Evolutionary conservation across 2,329 filamentous ascomycete genomes (phyloP).

Genomic region (Ophiostoma angusticollis): DNA sequence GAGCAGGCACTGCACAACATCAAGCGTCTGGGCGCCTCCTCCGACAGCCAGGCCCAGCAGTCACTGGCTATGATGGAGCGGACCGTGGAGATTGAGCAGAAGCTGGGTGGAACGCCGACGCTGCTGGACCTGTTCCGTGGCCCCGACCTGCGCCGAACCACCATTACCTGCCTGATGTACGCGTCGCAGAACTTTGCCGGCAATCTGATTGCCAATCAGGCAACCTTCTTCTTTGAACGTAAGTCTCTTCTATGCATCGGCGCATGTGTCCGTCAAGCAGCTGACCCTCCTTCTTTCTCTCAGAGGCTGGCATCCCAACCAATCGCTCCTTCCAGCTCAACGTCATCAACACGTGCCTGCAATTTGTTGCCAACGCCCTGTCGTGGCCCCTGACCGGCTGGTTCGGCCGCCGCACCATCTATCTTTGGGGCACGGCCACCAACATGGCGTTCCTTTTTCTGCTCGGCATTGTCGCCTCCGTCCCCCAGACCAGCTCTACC

Average conservation of each 20-base stretch:
- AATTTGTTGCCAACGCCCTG: conserved; percentile 48
- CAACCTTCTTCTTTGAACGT: conserved; percentile 16
- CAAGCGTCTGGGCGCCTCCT: conserved; percentile 31
- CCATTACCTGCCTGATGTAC: conserved; percentile 35
- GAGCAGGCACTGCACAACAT: conserved; percentile 32
- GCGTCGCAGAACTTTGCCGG: conserved; percentile 35
- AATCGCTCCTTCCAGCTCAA: conserved; percentile 46
- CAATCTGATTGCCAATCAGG: conserved; percentile 6
- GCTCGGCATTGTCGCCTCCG: conserved; percentile 26
- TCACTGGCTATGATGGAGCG: conserved; percentile 8
- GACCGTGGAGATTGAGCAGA: conserved; percentile 10
- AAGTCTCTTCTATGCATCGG: no score
- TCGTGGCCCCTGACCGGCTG: conserved; percentile 50
- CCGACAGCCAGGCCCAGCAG: not conserved
- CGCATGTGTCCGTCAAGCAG: no score
- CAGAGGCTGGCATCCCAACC: conserved; percentile 45
- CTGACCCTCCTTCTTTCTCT: not conserved
- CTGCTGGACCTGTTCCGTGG: conserved; percentile 17
- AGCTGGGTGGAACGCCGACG: conserved; percentile 29
- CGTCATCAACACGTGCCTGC: conserved; percentile 51
- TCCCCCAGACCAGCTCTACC: conserved; percentile 16
- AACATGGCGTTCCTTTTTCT: conserved; percentile 10
- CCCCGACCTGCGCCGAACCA: conserved; percentile 5
- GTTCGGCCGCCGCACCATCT: conserved; percentile 11
- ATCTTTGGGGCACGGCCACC: conserved; percentile 8